Evolutionary conservation across 2,329 filamentous ascomycete species (phyloP).

Genomic region (Orbilia oligospora): DNA sequence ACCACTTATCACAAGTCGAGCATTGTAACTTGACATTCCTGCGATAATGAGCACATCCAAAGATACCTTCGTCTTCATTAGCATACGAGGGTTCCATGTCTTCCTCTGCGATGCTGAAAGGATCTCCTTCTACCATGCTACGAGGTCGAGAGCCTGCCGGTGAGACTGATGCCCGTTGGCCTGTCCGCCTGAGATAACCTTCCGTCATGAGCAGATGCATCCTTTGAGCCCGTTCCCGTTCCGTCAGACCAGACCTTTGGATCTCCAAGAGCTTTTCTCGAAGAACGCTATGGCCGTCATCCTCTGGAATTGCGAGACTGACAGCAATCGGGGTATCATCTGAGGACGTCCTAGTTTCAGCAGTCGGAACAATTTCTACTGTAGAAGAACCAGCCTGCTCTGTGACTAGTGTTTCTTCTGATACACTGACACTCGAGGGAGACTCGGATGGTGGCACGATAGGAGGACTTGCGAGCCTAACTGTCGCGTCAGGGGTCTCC

Average conservation of each 20-base stretch:
- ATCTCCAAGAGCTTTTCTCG: constrained; percentile 78
- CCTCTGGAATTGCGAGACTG: constrained; percentile 73
- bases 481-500: constrained; percentile 3
- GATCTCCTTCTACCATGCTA: constrained; percentile 67
- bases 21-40: constrained; percentile 97
- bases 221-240: constrained; percentile 77
- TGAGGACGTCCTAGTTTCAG: constrained; percentile 2
- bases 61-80: constrained; percentile 70
- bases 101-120: constrained; percentile 66
- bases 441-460: constrained; percentile 52
- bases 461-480: constrained; percentile 16
- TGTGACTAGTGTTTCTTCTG: constrained; percentile 3
- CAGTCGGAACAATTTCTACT: not conserved
- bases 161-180: constrained; percentile 64
- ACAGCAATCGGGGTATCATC: constrained; percentile 26
- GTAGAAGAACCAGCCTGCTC: constrained; percentile 12
- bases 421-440: constrained; percentile 31
- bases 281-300: constrained; percentile 82
- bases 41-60: constrained; percentile 94
- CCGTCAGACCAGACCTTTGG: constrained; percentile 74
- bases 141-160: constrained; percentile 69
- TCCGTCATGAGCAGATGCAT: constrained; percentile 81
- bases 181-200: constrained; percentile 70
- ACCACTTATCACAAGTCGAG: constrained; percentile 89
- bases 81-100: constrained; percentile 68